These are phyloP conservation scores for Xylaria grammica DNA, from an alignment of 495 filamentous ascomycete genomes.

Conservation along the genomic window DNA sequence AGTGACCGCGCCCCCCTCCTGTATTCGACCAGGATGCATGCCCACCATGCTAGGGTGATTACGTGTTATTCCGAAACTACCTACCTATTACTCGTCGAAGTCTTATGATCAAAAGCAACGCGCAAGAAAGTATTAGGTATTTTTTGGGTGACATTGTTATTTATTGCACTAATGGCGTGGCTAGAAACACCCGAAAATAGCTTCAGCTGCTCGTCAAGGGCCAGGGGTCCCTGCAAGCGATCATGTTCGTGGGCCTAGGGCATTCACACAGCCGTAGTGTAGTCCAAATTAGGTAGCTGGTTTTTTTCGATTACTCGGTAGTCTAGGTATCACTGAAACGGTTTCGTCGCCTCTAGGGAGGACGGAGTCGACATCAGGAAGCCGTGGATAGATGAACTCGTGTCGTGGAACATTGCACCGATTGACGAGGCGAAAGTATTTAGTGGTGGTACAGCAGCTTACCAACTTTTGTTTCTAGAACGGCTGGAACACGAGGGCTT, in stretches of 20 bases:
- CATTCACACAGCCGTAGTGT: neutral
- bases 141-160: neutral
- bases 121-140: neutral
- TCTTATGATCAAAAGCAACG: conserved; percentile 3
- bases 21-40: neutral
- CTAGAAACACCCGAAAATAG: conserved; percentile 16
- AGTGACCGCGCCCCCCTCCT: neutral
- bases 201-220: conserved; percentile 9
- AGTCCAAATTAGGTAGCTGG: neutral
- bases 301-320: too few species aligned
- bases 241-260: conserved; percentile 9
- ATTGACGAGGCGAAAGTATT: neutral
- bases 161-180: neutral
- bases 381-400: neutral
- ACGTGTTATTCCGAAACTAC: neutral
- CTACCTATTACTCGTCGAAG: neutral
- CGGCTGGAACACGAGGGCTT: too few species aligned
- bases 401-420: neutral
- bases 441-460: neutral
- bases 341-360: neutral
- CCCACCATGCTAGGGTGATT: neutral
- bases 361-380: neutral
- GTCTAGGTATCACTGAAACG: neutral
- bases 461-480: neutral
- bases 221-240: conserved; percentile 11